Evolutionary conservation across 2,329 filamentous ascomycete genomes (phyloP), one percentile per base, ranked within the genome.

Genomic region (Fusarium virguliforme): DNA sequence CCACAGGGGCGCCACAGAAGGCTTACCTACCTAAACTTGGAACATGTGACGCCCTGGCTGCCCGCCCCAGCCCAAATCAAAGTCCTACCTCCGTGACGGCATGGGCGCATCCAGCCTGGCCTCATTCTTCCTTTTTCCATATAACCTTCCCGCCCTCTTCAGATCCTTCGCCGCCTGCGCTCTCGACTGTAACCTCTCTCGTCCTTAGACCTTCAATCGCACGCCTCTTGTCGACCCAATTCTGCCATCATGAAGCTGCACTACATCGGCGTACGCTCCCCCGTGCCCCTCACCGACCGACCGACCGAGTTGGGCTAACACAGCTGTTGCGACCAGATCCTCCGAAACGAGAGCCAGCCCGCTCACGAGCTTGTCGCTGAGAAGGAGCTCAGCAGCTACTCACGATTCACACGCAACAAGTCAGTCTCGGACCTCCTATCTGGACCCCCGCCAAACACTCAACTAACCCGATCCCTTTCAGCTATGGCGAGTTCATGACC

Each of bases 291-390:
- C 74, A 74, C 64, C 64, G 76, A 74, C 74, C 64, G 76, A 74
- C 74, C 71, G 64, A 69, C 62, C 57, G 65, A 69, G 64, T 63
- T 67, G 70, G 67, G 59, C 74, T 75, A 74, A 75, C 68, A 61
- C 65, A 66, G 60, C 60, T 71, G 65, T 71, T 65, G 68, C 56
- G 60, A 71, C 62, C 69, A 97, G 94, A 89, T 97, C 81, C 86
- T 96, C 79, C 92, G 92, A 83, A 96, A 96, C 83, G 91, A 93
- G 78, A 83, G 83, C 75, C 90, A 92, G 83, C 92, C 94, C 54
- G 89, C 92, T 55, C 84, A 93, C 76, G 93, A 97, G 84, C 86
- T 97, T 70, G 89, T 87, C 80, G 85, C 88, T 73, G 94, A 94
- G 82, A 92, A 91, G 81, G 92, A 97, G 76, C 87, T 97, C 73